Evolutionary conservation across 78 protist species (phyloP).

Genomic region (Cavenderia fasciculata): DNA sequence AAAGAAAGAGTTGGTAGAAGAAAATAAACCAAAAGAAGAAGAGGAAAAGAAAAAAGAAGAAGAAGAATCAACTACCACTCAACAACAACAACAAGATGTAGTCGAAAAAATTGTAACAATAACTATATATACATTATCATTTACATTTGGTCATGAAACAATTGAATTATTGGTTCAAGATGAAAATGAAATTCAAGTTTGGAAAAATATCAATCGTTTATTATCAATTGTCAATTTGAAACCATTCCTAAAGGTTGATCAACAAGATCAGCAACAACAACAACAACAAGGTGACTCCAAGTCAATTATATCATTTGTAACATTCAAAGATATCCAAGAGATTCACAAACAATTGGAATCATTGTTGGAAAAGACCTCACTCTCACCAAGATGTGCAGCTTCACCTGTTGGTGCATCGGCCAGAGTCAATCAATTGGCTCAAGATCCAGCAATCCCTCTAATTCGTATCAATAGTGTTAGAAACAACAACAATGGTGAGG

Average conservation of each 20-base stretch:
- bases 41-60: too few species aligned
- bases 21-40: too few species aligned
- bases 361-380: too few species aligned
- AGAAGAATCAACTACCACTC: too few species aligned
- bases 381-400: too few species aligned
- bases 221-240: neutral
- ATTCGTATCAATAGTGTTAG: neutral
- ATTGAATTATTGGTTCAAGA: neutral
- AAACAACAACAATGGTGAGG: neutral
- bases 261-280: too few species aligned
- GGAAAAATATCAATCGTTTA: neutral
- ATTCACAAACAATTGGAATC: slow-evolving; percentile 11
- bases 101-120: too few species aligned
- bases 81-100: too few species aligned
- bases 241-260: neutral
- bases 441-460: too few species aligned
- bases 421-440: neutral
- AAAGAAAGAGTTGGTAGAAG: too few species aligned
- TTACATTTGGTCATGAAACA: neutral
- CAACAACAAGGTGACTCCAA: too few species aligned
- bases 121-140: neutral
- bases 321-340: neutral
- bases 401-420: neutral
- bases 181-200: neutral
- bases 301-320: neutral